A percentile compares a stretch with the other conserved stretches of the same genome.
phyloP scores from a whole-genome alignment of 768 basidiomycete genomes.

The Naematelia encephala region DNA sequence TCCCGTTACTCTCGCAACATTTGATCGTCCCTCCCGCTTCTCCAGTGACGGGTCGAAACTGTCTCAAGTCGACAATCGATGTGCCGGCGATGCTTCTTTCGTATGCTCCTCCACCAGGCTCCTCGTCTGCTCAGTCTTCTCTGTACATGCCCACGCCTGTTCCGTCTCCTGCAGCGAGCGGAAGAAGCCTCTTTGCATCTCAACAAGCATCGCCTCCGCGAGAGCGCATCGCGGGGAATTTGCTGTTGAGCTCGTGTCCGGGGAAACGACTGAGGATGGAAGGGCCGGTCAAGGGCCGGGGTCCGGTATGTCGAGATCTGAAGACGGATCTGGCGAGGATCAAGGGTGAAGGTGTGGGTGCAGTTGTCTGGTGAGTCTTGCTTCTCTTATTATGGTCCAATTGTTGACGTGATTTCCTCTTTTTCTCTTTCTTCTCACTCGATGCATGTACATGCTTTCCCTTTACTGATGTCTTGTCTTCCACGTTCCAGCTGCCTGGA shows the following conservation, averaged over 20 bases:
- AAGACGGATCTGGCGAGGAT: conserved; percentile 72
- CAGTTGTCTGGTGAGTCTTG: conserved; percentile 70
- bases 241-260: conserved; percentile 85
- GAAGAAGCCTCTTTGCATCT: not conserved
- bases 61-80: conserved; percentile 28
- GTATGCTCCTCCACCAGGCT: conserved; percentile 17
- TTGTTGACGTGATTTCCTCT: not conserved
- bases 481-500: conserved; percentile 66
- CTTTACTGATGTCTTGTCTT: conserved; percentile 8
- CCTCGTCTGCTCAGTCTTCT: conserved; percentile 19
- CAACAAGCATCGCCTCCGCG: conserved; percentile 1
- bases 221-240: conserved; percentile 64
- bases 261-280: conserved; percentile 75
- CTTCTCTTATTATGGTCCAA: not conserved
- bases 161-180: conserved; percentile 1
- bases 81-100: conserved; percentile 30
- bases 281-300: conserved; percentile 73
- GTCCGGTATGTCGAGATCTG: conserved; percentile 78
- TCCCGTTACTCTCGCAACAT: conserved; percentile 54
- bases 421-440: not conserved
- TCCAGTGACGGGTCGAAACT: conserved; percentile 4
- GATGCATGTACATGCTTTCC: not conserved
- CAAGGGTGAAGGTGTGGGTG: conserved; percentile 65
- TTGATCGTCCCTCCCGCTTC: conserved; percentile 19
- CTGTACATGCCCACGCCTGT: conserved; percentile 14